Percentiles rank a stretch among this genome's conserved stretches.
Conservation (phyloP, 306 rosid species). For the Erythrophleum fordii region DNA sequence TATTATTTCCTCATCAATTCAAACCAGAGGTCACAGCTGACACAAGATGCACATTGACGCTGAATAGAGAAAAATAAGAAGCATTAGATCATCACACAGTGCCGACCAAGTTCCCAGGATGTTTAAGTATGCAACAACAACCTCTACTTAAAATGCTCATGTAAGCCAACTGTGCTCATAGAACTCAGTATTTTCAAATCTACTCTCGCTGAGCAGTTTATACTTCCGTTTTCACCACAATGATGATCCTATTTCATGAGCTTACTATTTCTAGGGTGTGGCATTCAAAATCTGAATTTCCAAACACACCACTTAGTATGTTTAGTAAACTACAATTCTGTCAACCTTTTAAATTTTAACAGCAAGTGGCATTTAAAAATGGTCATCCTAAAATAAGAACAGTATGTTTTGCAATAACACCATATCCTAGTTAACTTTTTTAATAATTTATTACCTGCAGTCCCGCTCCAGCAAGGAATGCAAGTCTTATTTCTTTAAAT, state of each 20-base stretch:
- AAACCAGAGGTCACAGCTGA: slow-evolving; percentile 6
- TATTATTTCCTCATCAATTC: background rate
- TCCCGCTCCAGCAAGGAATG: slow-evolving; percentile 85
- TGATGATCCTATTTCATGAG: background rate
- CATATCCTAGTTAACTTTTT: background rate
- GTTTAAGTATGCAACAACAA: background rate
- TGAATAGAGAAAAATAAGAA: background rate
- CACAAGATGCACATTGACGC: background rate
- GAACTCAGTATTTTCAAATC: slow-evolving; percentile 14
- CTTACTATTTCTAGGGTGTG: background rate
- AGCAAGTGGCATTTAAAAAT: slow-evolving; percentile 26
- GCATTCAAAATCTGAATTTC: background rate
- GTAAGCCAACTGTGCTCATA: background rate
- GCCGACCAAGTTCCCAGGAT: background rate
- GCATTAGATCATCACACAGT: background rate
- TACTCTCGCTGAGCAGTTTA: background rate
- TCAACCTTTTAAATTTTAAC: background rate
- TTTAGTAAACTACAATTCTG: background rate
- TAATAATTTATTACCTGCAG: slow-evolving; percentile 61
- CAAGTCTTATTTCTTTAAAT: slow-evolving; percentile 70
- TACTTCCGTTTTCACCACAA: background rate
- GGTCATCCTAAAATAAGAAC: slow-evolving; percentile 11
- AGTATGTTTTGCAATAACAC: background rate
- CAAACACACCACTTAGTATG: background rate
- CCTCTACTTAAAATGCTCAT: background rate